Percentiles rank a stretch among this genome's conserved stretches.
Evolutionary conservation across 2,329 filamentous ascomycete genomes (phyloP).

Genomic region (Ramularia endophylla): DNA sequence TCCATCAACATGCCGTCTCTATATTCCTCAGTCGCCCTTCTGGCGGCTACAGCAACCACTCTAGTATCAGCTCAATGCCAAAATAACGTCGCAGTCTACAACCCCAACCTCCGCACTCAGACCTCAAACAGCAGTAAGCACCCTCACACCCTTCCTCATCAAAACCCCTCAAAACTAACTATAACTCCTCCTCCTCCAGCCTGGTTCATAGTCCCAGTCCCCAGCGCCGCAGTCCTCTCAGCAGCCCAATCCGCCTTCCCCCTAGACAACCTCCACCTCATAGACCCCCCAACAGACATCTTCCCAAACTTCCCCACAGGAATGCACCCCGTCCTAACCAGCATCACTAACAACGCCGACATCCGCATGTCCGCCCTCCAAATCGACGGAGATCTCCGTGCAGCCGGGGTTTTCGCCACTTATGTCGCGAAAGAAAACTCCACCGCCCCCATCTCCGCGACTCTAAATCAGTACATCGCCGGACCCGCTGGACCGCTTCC

Average conservation of each 20-base stretch:
- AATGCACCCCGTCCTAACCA: slow-evolving; percentile 19
- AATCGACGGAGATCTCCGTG: slow-evolving; percentile 17
- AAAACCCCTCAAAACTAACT: background rate
- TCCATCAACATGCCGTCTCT: background rate
- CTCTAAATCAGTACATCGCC: slow-evolving; percentile 13
- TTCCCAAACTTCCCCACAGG: slow-evolving; percentile 18
- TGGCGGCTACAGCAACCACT: background rate
- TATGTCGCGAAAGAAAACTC: slow-evolving; percentile 14
- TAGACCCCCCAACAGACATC: slow-evolving; percentile 12
- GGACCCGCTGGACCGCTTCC: slow-evolving; percentile 16
- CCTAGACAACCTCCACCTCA: slow-evolving; percentile 7
- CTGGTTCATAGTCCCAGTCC: slow-evolving; percentile 19
- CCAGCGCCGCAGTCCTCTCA: slow-evolving; percentile 14
- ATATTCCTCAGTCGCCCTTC: background rate
- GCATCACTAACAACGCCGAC: slow-evolving; percentile 12
- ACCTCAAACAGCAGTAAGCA: slow-evolving; percentile 14
- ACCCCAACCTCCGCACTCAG: slow-evolving; percentile 16
- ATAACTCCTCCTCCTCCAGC: slow-evolving; percentile 4
- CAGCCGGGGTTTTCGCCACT: slow-evolving; percentile 9
- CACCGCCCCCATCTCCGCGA: slow-evolving; percentile 10
- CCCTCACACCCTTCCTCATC: background rate
- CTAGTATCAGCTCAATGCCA: slow-evolving; percentile 16
- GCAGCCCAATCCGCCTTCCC: slow-evolving; percentile 16
- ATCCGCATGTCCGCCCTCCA: slow-evolving; percentile 21
- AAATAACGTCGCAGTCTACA: slow-evolving; percentile 19